Evolutionary conservation across 768 basidiomycete genomes (phyloP), one percentile per base, ranked within the genome.

Genomic region (Psilocybe sp.): DNA sequence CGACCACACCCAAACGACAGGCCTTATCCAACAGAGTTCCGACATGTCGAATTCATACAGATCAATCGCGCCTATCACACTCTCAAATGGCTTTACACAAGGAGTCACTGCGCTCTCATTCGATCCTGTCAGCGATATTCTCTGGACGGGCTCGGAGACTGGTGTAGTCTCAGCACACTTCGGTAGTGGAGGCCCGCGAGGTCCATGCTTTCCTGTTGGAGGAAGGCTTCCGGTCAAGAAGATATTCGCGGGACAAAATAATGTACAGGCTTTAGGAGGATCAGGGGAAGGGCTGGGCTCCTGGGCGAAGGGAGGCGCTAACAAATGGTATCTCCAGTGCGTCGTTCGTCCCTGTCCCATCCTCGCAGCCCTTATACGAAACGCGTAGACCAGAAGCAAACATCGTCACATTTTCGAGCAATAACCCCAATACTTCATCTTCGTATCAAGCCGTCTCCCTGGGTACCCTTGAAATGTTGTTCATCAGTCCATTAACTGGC

Each of bases 111-210:
- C 91, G 0, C 75, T 97, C 49, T 81, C 85, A 0, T 95, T 98
- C 64, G 96, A 99, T 68, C 87, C 92, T 7, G 85, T 89, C 16
- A 90, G 92, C 0, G 94, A 98, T 65, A 81, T 87, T 5, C 71
- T 99, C 33, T 97, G 94, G 93, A 74, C 86, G 41, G 95, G 94
- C 28, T 76, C 80, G 8, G 81, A 83, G 50, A 69, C 79, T 23
- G 95, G 96, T 3, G 72, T 73, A 49, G 77, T 97, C 52, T 64
- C 76, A 36, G 85, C 88, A 1, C 80, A 85, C 63, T 83, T 89
- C 68, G 76, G 82, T 37, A 64, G 77, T 28, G 77, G 75, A 42
- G 85, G 83, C 13, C 61, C 80, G 43, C 81, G 83, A 44, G 88
- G 89, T 3, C 86, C 90, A 32, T 78, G 77, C 16, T 93, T 88